Conservation (phyloP, 2,329 filamentous ascomycete genomes). For the Aspergillus sp. region DNA sequence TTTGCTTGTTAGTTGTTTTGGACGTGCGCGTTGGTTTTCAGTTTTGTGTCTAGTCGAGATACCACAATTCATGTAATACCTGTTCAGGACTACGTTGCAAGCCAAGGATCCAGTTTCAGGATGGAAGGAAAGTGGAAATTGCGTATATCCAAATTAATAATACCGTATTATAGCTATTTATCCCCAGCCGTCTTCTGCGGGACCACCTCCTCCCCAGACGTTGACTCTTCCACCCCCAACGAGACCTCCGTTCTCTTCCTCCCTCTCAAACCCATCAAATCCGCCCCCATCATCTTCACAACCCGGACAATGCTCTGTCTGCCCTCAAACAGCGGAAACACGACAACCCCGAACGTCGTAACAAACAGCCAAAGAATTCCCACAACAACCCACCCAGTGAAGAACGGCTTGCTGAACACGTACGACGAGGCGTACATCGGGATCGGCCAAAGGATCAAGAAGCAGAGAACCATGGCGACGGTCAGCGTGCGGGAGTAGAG, state of each 20-base stretch:
- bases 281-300: slow-evolving; percentile 52
- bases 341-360: slow-evolving; percentile 61
- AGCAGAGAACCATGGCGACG: slow-evolving; percentile 56
- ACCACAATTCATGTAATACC: background rate
- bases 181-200: background rate
- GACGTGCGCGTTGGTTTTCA: too few relatives aligned
- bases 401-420: slow-evolving; percentile 73
- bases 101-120: too few relatives aligned
- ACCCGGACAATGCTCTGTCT: slow-evolving; percentile 58
- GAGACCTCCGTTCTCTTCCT: slow-evolving; percentile 23
- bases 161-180: too few relatives aligned
- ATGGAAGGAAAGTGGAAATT: too few relatives aligned
- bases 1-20: background rate
- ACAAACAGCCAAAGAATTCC: slow-evolving; percentile 75
- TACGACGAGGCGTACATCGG: slow-evolving; percentile 79
- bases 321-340: slow-evolving; percentile 77
- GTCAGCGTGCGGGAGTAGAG: slow-evolving; percentile 51
- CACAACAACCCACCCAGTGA: slow-evolving; percentile 70
- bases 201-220: background rate
- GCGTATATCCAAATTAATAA: too few relatives aligned
- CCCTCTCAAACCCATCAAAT: slow-evolving; percentile 48
- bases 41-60: background rate
- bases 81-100: too few relatives aligned
- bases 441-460: slow-evolving; percentile 84
- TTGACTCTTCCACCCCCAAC: slow-evolving; percentile 11